Percentiles rank a stretch among this genome's conserved stretches.
Evolutionary conservation across 495 filamentous ascomycete genomes (phyloP).

Genomic region (Trichodelitschia bisporula): DNA sequence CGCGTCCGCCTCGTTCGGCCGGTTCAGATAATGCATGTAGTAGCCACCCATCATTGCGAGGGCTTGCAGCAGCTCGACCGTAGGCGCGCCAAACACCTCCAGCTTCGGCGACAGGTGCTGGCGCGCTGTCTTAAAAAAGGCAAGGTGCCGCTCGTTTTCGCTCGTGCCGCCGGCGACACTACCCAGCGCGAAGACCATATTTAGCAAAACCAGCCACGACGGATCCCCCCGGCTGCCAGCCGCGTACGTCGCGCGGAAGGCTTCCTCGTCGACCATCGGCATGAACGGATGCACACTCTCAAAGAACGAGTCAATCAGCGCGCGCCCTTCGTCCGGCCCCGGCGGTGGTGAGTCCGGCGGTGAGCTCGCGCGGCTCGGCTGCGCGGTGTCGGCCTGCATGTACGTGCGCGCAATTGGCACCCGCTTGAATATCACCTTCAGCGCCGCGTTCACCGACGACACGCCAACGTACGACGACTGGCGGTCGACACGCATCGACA

Average conservation of each 20-base stretch:
- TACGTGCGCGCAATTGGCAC: conserved; percentile 36
- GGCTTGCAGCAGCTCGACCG: conserved; percentile 46
- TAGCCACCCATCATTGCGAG: conserved; percentile 48
- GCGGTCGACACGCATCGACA: conserved; percentile 46
- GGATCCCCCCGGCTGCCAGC: conserved; percentile 39
- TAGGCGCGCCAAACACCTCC: conserved; percentile 42
- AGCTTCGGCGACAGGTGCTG: conserved; percentile 40
- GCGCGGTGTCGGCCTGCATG: conserved; percentile 21
- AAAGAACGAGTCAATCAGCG: conserved; percentile 54
- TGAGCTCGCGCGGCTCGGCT: conserved; percentile 11
- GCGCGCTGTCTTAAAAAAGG: conserved; percentile 47
- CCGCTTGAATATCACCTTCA: conserved; percentile 59
- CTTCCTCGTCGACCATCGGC: conserved; percentile 52
- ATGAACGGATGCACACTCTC: conserved; percentile 48
- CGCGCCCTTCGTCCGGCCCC: conserved; percentile 16
- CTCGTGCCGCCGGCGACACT: conserved; percentile 45
- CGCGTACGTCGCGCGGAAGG: conserved; percentile 48
- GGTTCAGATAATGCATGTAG: conserved; percentile 59
- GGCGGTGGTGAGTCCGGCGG: conserved; percentile 10
- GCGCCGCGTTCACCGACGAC: conserved; percentile 58
- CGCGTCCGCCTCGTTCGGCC: conserved; percentile 50
- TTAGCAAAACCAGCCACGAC: conserved; percentile 51
- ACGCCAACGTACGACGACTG: conserved; percentile 58
- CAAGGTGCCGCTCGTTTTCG: conserved; percentile 44
- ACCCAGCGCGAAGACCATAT: conserved; percentile 62